Percentiles rank a stretch among this genome's conserved stretches.
Evolutionary conservation across 169 alveolate species (phyloP).

Genomic region (Plasmodium relictum): DNA sequence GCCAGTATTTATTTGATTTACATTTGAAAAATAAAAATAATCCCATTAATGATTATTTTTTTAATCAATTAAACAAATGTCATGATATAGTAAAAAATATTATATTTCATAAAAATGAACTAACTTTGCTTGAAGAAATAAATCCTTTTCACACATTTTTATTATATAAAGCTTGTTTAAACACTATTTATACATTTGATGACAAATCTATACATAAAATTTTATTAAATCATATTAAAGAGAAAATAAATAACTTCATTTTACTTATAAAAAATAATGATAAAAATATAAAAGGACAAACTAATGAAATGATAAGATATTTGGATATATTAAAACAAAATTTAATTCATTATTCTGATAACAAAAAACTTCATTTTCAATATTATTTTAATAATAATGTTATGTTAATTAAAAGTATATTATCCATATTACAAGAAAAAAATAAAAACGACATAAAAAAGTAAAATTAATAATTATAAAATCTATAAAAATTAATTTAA

Average conservation of each 20-base stretch:
- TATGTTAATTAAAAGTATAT: constrained; percentile 27
- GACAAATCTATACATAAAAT: background rate
- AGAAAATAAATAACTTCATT: constrained; percentile 18
- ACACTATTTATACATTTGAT: constrained; percentile 36
- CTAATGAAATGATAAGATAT: constrained; percentile 68
- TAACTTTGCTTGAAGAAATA: constrained; percentile 4
- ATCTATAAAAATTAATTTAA: background rate
- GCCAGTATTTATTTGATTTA: constrained; percentile 25
- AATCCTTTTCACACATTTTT: constrained; percentile 38
- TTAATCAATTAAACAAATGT: constrained; percentile 9
- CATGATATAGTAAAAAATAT: background rate
- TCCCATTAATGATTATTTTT: background rate
- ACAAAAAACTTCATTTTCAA: constrained; percentile 27
- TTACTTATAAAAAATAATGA: constrained; percentile 20
- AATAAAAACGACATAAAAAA: constrained; percentile 62
- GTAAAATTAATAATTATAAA: constrained; percentile 14
- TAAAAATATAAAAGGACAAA: constrained; percentile 30
- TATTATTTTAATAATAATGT: constrained; percentile 26
- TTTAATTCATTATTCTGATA: constrained; percentile 34
- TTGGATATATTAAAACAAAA: constrained; percentile 64
- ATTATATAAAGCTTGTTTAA: constrained; percentile 44
- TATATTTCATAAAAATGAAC: background rate
- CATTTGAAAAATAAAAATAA: background rate
- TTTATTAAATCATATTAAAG: constrained; percentile 18
- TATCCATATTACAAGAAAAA: constrained; percentile 41